Evolutionary conservation across 2,329 filamentous ascomycete genomes (phyloP), one percentile per base, ranked within the genome.

Genomic region (Paraphoma chrysanthemicola): DNA sequence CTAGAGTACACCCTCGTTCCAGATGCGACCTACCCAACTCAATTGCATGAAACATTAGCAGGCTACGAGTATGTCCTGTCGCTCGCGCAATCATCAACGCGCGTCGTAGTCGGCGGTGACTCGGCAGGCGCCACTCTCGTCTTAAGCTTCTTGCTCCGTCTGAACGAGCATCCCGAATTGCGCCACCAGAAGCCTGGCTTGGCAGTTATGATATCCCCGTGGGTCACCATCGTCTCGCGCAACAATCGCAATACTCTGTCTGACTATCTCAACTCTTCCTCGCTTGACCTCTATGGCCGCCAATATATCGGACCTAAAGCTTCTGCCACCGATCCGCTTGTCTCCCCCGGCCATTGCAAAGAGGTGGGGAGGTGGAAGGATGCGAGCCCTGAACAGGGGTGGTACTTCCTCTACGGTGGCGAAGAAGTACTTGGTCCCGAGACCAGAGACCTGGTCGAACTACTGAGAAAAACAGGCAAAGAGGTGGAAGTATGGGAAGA

Each of bases 1-100:
- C 80, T 95, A 5, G 91, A 95, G 57, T 95, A 95, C 72, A 92
- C 89, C 0, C 81, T 96, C 1, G 90, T 93, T 0, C 91, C 91
- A 1, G 89, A 93, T 63, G 83, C 85, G 12, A 83, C 82, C 10
- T 94, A 91, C 67, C 92, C 92, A 1, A 86, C 82, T 2, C 92
- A 95, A 74, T 78, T 93, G 10, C 81, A 89, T 44, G 86, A 96
- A 77, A 85, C 87, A 0, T 74, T 90, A 5, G 82, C 84, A 46
- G 91, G 88, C 1, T 95, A 94, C 75, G 84, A 86, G 59, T 87
- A 92, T 67, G 84, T 91, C 7, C 78, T 92, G 1, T 83, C 83
- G 6, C 79, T 85, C 4, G 84, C 84, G 28, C 76, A 74, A 18
- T 82, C 89, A 39, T 80, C 88, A 0, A 83, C 85, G 2, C 86